Percentiles rank a stretch among this genome's conserved stretches.
These are phyloP conservation scores for Diplosphaera chodatii DNA, from an alignment of 139 green algal species.

Conservation along the genomic window DNA sequence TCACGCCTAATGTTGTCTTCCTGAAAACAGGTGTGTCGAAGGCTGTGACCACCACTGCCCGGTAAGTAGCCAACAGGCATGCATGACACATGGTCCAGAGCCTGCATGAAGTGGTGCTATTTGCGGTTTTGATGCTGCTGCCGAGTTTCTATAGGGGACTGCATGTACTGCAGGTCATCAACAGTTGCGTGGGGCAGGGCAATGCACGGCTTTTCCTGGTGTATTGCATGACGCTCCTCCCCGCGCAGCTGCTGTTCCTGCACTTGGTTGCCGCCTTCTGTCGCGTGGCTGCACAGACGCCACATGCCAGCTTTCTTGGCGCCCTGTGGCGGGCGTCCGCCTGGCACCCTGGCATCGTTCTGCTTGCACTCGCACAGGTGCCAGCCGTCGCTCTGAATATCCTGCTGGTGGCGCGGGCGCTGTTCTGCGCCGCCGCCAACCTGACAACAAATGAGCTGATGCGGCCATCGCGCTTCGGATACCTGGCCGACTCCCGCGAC, in stretches of 20 bases:
- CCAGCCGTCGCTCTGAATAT: constrained; percentile 15
- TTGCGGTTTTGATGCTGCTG: no score
- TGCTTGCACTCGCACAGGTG: constrained; percentile 3
- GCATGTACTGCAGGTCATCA: constrained; percentile 10
- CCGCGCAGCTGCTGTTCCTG: constrained; percentile 36
- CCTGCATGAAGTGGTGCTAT: no score
- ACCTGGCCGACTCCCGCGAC: constrained; percentile 30
- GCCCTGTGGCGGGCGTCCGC: not conserved
- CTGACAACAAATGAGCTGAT: constrained; percentile 66
- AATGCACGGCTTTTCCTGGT: constrained; percentile 37
- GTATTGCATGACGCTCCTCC: constrained; percentile 28
- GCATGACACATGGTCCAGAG: no score
- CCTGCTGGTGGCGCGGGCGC: constrained; percentile 25
- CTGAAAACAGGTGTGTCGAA: constrained; percentile 39
- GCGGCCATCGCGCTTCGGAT: constrained; percentile 34
- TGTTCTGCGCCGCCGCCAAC: constrained; percentile 41
- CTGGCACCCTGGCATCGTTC: constrained; percentile 6
- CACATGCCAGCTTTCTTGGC: not conserved
- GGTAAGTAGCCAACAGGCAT: no score
- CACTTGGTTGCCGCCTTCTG: constrained; percentile 16
- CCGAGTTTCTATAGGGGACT: no score
- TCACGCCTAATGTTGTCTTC: no score
- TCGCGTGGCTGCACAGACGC: not conserved
- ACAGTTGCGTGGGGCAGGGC: constrained; percentile 41
- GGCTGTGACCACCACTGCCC: constrained; percentile 62